A percentile compares a stretch with the other conserved stretches of the same genome.
phyloP scores from a whole-genome alignment of 2,329 filamentous ascomycete genomes.

The Penicillium olsonii region DNA sequence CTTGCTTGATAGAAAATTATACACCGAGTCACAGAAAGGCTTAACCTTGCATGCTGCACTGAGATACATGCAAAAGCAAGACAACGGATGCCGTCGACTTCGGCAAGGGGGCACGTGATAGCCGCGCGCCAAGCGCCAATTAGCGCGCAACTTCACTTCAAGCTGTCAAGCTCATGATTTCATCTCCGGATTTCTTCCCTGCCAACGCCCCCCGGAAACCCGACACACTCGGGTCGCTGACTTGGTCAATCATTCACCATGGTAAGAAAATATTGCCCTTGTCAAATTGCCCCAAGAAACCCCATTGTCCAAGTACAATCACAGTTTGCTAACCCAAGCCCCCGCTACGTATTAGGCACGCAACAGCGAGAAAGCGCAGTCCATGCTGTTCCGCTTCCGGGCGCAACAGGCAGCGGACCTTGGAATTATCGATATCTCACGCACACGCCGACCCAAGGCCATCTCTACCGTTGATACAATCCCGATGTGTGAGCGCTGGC shows the following conservation, averaged over 20 bases:
- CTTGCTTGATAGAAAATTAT: too few relatives aligned
- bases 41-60: neutral
- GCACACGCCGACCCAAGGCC: constrained; percentile 83
- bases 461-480: constrained; percentile 86
- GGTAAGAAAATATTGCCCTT: constrained; percentile 22
- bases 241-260: constrained; percentile 28
- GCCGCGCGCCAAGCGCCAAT: constrained; percentile 27
- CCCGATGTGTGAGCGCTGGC: constrained; percentile 93
- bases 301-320: neutral
- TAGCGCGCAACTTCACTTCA: constrained; percentile 31
- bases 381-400: constrained; percentile 99
- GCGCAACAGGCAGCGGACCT: constrained; percentile 95
- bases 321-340: constrained; percentile 24
- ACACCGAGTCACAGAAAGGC: too few relatives aligned
- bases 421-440: constrained; percentile 90
- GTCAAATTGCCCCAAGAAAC: neutral
- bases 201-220: constrained; percentile 16
- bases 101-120: constrained; percentile 13
- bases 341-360: constrained; percentile 65
- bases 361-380: constrained; percentile 98
- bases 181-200: constrained; percentile 22
- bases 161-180: constrained; percentile 27
- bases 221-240: constrained; percentile 14
- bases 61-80: neutral
- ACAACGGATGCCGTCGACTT: neutral